phyloP scores from a whole-genome alignment of 805 yeast genomes.

The Millerozyma miso region DNA sequence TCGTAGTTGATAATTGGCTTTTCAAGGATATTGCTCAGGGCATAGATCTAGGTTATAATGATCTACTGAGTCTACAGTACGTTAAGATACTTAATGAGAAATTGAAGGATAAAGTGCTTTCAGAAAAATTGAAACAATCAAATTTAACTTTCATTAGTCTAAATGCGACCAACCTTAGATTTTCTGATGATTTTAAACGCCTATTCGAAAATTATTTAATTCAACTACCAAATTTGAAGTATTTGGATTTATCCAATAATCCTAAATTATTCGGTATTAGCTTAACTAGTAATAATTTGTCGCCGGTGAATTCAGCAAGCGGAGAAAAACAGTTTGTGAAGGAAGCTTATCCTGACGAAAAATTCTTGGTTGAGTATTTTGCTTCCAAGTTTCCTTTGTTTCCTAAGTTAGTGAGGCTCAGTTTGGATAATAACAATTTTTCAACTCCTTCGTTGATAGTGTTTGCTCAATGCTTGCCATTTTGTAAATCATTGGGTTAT shows the following conservation, averaged over 20 bases:
- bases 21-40: conserved; percentile 51
- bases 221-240: conserved; percentile 55
- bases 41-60: conserved; percentile 81
- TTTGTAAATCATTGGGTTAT: conserved; percentile 62
- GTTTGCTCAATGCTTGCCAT: conserved; percentile 65
- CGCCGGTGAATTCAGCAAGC: neutral
- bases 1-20: conserved; percentile 57
- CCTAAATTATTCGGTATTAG: conserved; percentile 58
- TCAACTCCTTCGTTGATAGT: conserved; percentile 51
- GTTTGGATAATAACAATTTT: conserved; percentile 65
- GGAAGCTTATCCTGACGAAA: neutral
- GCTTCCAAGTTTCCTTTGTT: conserved; percentile 66
- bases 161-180: conserved; percentile 56
- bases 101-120: conserved; percentile 15
- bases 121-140: conserved; percentile 16
- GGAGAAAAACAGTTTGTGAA: neutral
- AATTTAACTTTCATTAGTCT: conserved; percentile 50
- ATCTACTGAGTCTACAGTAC: conserved; percentile 40
- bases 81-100: conserved; percentile 37
- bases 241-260: conserved; percentile 72
- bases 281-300: conserved; percentile 1
- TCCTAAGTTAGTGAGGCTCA: conserved; percentile 59
- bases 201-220: conserved; percentile 50
- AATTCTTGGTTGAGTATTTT: conserved; percentile 42
- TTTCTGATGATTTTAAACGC: conserved; percentile 44